Evolutionary conservation across 225 moss, liverwort and hornwort genomes (phyloP).

Genomic region (Bryum argenteum): DNA sequence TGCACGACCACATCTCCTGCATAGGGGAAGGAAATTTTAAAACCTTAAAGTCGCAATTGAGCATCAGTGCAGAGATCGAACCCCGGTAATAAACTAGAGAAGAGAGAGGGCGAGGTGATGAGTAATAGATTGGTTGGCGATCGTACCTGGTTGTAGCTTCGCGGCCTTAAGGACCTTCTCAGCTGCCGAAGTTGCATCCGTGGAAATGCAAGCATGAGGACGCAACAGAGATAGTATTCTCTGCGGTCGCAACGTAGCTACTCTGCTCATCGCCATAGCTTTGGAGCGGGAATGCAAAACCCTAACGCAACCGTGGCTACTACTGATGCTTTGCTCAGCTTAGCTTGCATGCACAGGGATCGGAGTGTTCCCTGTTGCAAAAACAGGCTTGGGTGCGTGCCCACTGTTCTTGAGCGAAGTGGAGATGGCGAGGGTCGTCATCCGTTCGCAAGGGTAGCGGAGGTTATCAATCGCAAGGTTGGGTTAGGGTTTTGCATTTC

Average conservation of each 20-base stretch:
- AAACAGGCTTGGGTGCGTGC: too few relatives aligned
- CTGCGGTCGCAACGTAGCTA: slow-evolving; percentile 34
- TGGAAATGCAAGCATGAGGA: slow-evolving; percentile 39
- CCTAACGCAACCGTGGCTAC: slow-evolving; percentile 16
- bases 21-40: neutral
- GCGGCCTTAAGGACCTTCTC: slow-evolving; percentile 48
- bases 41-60: neutral
- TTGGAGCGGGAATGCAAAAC: slow-evolving; percentile 7
- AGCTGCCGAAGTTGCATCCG: slow-evolving; percentile 45
- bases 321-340: too few relatives aligned
- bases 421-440: too few relatives aligned
- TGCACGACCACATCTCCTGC: slow-evolving; percentile 73
- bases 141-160: slow-evolving; percentile 50
- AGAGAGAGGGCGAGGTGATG: too few relatives aligned
- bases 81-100: neutral
- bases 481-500: too few relatives aligned
- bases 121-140: neutral
- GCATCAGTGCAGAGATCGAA: neutral
- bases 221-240: slow-evolving; percentile 34
- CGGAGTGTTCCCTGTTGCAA: too few relatives aligned
- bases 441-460: too few relatives aligned
- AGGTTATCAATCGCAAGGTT: too few relatives aligned
- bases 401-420: too few relatives aligned
- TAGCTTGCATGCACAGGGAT: too few relatives aligned
- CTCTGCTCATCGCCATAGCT: slow-evolving; percentile 50